Percentiles rank a stretch among this genome's conserved stretches.
phyloP scores from a whole-genome alignment of 352 stramenopile genomes.

The Pilasporangium apinafurcum region DNA sequence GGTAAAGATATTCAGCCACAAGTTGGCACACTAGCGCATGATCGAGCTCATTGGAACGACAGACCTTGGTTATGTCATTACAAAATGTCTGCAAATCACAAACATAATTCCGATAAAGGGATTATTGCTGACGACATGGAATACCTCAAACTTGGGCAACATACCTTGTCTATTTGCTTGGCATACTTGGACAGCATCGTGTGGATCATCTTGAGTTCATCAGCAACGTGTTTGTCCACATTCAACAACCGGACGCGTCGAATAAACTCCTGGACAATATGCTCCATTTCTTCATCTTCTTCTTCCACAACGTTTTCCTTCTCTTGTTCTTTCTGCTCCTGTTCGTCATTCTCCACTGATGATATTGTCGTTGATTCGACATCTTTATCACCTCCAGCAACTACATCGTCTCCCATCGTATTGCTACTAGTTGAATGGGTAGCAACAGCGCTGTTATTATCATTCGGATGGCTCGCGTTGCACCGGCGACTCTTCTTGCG shows the following conservation, averaged over 20 bases:
- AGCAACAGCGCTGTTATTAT: no score
- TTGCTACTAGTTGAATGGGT: no score
- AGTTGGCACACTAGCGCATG: conserved; percentile 57
- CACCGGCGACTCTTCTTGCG: conserved; percentile 44
- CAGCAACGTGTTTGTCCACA: conserved; percentile 61
- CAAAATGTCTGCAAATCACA: conserved; percentile 33
- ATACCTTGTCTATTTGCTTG: conserved; percentile 80
- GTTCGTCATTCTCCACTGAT: conserved; percentile 1
- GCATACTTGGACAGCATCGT: conserved; percentile 67
- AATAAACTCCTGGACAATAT: conserved; percentile 62
- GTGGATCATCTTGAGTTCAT: conserved; percentile 65
- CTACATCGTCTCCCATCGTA: no score
- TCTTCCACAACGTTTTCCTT: conserved; percentile 18
- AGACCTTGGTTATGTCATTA: conserved; percentile 64
- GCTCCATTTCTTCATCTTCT: conserved; percentile 58
- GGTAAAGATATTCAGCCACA: conserved; percentile 74
- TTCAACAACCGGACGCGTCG: conserved; percentile 56
- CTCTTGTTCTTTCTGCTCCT: neutral
- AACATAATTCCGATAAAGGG: neutral
- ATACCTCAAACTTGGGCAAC: neutral
- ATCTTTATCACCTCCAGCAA: no score
- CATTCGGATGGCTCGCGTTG: conserved; percentile 1
- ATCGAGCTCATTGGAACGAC: conserved; percentile 48
- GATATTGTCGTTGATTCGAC: no score
- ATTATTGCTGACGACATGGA: conserved; percentile 1